Percentiles rank a stretch among this genome's conserved stretches.
These are phyloP conservation scores for Zygotorulaspora florentina DNA, from an alignment of 805 yeast species.

Conservation along the genomic window DNA sequence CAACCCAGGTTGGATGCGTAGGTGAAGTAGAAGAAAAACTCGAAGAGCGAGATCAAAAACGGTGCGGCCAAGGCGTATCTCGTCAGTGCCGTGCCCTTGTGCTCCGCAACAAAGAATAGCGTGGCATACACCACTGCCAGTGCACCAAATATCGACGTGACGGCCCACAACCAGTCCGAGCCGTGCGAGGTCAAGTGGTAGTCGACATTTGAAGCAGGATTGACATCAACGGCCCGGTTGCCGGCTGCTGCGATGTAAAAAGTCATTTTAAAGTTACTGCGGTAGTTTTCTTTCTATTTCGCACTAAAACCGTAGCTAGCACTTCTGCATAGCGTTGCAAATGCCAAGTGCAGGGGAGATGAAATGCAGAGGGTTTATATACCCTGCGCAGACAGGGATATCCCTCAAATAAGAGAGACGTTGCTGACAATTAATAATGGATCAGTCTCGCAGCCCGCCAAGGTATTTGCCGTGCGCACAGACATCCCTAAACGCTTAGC, in stretches of 20 bases:
- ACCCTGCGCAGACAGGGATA: no score
- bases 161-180: constrained; percentile 68
- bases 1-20: constrained; percentile 47
- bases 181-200: constrained; percentile 54
- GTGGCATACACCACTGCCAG: constrained; percentile 12
- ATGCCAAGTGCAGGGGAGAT: no score
- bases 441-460: no score
- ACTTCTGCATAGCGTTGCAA: no score
- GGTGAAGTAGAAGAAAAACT: constrained; percentile 41
- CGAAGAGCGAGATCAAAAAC: constrained; percentile 36
- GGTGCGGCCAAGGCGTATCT: constrained; percentile 26
- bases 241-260: constrained; percentile 14
- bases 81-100: constrained; percentile 11
- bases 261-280: not conserved
- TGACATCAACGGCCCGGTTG: constrained; percentile 41
- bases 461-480: no score
- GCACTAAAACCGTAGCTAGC: no score
- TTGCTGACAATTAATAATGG: no score
- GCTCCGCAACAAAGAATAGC: constrained; percentile 15
- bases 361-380: no score
- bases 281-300: not conserved
- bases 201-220: constrained; percentile 44
- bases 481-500: no score
- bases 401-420: no score
- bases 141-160: constrained; percentile 37